Conservation (phyloP, 495 filamentous ascomycete species). For the Pseudomonodictys pantanalensis region DNA sequence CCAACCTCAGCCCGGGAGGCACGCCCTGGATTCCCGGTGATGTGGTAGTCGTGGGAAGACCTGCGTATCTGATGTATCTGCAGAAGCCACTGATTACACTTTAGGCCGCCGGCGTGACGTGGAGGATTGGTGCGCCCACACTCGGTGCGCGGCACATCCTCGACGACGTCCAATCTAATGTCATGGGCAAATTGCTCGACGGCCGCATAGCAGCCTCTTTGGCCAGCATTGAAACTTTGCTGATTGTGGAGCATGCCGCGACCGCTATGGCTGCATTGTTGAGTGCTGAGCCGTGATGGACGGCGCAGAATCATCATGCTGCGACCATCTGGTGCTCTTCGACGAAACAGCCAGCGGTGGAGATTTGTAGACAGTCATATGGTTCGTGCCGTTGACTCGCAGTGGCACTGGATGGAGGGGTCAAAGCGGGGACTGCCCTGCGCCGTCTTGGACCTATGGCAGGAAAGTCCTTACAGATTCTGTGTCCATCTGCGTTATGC, state of each 20-base stretch:
- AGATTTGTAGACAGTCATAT: no score
- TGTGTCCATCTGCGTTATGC: not conserved
- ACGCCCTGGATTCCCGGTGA: not conserved
- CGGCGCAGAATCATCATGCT: not conserved
- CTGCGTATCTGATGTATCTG: not conserved
- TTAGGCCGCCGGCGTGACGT: slow-evolving; percentile 15
- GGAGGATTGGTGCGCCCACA: slow-evolving; percentile 1
- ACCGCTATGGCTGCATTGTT: not conserved
- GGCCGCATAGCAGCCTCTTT: slow-evolving; percentile 1
- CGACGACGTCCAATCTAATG: slow-evolving; percentile 5
- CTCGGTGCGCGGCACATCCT: not conserved
- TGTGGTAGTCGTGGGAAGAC: slow-evolving; percentile 15
- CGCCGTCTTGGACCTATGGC: no score
- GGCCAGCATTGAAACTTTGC: slow-evolving; percentile 20
- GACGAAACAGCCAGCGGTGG: slow-evolving; percentile 7
- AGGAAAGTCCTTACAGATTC: not conserved
- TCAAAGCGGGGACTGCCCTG: no score
- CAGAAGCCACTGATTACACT: slow-evolving; percentile 7
- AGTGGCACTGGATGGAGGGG: no score
- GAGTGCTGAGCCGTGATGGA: not conserved
- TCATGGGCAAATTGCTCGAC: not conserved
- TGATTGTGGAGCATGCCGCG: not conserved
- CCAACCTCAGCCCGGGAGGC: slow-evolving; percentile 12
- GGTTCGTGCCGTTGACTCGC: no score
- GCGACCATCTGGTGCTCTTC: not conserved